phyloP scores from a whole-genome alignment of 306 rosid genomes.

The Vigna angularis region DNA sequence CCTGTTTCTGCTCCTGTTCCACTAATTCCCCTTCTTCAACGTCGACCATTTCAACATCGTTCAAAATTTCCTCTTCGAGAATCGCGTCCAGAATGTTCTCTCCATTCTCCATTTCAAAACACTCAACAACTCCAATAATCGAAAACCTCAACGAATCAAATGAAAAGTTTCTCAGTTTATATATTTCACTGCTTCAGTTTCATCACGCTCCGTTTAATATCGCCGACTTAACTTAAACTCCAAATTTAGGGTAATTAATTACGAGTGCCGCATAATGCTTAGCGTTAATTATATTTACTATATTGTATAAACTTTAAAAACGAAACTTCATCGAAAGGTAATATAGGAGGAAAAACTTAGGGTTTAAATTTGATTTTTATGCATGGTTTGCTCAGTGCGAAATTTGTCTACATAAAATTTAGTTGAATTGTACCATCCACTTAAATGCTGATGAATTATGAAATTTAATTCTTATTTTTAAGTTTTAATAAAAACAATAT shows the following conservation, averaged over 20 bases:
- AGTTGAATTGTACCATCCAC: no score
- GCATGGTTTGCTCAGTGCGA: no score
- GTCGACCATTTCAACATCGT: conserved; percentile 83
- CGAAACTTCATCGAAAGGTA: no score
- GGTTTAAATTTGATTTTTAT: no score
- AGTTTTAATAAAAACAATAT: no score
- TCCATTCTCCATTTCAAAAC: conserved; percentile 56
- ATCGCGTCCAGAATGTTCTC: conserved; percentile 71
- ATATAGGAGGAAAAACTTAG: no score
- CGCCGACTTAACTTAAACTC: neutral
- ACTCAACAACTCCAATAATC: neutral
- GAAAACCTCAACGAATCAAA: neutral
- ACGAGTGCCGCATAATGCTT: no score
- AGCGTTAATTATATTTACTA: no score
- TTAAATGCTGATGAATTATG: no score
- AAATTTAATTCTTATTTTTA: no score
- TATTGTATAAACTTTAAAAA: no score
- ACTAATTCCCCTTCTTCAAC: conserved; percentile 80
- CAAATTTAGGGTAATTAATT: neutral
- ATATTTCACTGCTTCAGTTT: neutral
- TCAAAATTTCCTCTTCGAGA: conserved; percentile 56
- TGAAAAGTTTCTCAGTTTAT: neutral
- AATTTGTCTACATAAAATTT: no score
- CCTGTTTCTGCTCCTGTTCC: neutral
- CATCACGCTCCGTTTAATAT: neutral